Conservation (phyloP, 805 yeast species). For the Barnettozyma californica region DNA sequence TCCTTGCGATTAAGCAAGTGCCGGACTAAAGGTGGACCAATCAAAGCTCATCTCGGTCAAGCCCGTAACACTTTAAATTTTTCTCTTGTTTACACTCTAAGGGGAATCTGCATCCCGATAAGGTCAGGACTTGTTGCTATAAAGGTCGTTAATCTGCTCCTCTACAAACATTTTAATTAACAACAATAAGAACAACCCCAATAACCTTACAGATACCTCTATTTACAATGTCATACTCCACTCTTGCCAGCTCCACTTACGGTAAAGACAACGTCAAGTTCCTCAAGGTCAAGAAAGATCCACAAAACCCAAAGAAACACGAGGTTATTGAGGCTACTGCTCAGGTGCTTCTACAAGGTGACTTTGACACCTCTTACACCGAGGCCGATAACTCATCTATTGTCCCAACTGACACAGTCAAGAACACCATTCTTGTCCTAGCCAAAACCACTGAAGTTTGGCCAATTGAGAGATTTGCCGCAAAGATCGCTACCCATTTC, state of each 20-base stretch:
- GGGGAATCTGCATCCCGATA: neutral
- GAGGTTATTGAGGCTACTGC: conserved; percentile 85
- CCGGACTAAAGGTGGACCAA: neutral
- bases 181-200: neutral
- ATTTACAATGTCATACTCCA: conserved; percentile 20
- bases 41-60: neutral
- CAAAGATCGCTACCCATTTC: conserved; percentile 78
- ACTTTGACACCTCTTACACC: conserved; percentile 76
- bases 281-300: conserved; percentile 79
- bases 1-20: too few species aligned
- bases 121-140: neutral
- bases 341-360: conserved; percentile 68
- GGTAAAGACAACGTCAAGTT: conserved; percentile 94
- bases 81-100: neutral
- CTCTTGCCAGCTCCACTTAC: conserved; percentile 53
- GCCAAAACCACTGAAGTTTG: conserved; percentile 81
- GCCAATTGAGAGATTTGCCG: conserved; percentile 90
- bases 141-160: neutral
- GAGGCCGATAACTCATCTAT: conserved; percentile 83
- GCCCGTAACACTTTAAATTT: neutral
- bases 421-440: conserved; percentile 78
- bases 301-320: conserved; percentile 65
- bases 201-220: neutral
- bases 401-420: conserved; percentile 92
- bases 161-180: neutral